Evolutionary conservation across 2,329 filamentous ascomycete species (phyloP).

Genomic region (Pseudogymnoascus sp.): DNA sequence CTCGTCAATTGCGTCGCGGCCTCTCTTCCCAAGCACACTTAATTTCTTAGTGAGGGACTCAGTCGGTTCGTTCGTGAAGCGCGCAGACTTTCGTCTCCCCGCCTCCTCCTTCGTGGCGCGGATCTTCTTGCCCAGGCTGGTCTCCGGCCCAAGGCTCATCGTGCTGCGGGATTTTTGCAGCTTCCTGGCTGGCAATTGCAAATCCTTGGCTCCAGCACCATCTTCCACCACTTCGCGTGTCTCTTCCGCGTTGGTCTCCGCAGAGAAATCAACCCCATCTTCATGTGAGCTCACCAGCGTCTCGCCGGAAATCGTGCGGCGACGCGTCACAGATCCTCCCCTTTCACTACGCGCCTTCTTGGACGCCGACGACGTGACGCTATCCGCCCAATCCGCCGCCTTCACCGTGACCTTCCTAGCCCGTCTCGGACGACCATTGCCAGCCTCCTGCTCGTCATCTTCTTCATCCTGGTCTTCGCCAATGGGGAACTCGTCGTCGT

Average conservation of each 20-base stretch:
- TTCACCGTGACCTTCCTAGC: constrained; percentile 45
- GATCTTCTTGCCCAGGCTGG: constrained; percentile 23
- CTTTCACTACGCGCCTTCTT: not conserved
- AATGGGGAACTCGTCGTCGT: not conserved
- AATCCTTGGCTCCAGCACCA: constrained; percentile 40
- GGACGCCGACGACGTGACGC: not conserved
- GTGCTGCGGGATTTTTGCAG: constrained; percentile 29
- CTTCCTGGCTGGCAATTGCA: constrained; percentile 35
- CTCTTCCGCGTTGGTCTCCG: constrained; percentile 21
- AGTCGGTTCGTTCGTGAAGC: constrained; percentile 35
- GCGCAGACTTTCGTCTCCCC: constrained; percentile 31
- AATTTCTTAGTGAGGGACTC: constrained; percentile 40
- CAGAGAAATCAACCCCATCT: constrained; percentile 21
- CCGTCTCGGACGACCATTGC: not conserved
- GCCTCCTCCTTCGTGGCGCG: constrained; percentile 23
- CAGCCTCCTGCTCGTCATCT: not conserved
- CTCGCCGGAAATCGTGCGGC: constrained; percentile 39
- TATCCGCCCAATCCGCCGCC: not conserved
- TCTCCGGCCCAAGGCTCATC: constrained; percentile 12
- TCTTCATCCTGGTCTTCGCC: not conserved
- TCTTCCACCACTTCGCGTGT: constrained; percentile 27
- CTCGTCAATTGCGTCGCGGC: constrained; percentile 45
- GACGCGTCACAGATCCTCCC: constrained; percentile 24
- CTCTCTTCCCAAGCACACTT: constrained; percentile 52
- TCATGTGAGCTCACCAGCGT: constrained; percentile 25